Conservation (phyloP, 1,284 basidiomycete genomes). For the Microbotryum lychnidis-dioicae region DNA sequence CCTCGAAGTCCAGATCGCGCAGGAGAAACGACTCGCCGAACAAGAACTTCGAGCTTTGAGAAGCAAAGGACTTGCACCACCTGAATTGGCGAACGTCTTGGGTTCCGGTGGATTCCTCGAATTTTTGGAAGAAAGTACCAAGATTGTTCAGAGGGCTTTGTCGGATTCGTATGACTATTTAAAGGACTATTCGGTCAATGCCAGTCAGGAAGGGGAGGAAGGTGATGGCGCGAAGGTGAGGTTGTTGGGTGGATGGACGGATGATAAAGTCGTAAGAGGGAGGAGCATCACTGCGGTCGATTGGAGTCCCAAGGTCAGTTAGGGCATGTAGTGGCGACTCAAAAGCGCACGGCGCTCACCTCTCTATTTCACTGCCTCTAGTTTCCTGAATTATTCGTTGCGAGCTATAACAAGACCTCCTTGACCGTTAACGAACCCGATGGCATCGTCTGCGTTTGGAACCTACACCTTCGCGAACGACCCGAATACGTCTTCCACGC, state of each 20-base stretch:
- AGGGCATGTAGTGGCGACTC: not conserved
- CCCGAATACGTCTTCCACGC: conserved; percentile 98
- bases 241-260: conserved; percentile 60
- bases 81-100: conserved; percentile 71
- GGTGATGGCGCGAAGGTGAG: conserved; percentile 11
- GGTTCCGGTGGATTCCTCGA: conserved; percentile 79
- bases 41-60: conserved; percentile 68
- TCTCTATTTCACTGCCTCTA: too few relatives aligned
- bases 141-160: conserved; percentile 90
- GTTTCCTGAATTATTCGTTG: conserved; percentile 91
- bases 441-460: conserved; percentile 96
- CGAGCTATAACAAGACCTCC: conserved; percentile 93
- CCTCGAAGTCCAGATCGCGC: conserved; percentile 55
- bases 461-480: conserved; percentile 82
- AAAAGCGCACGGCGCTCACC: too few relatives aligned
- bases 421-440: conserved; percentile 86
- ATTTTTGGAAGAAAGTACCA: conserved; percentile 90
- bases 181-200: conserved; percentile 79
- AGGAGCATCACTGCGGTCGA: conserved; percentile 91
- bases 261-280: conserved; percentile 79
- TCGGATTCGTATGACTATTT: conserved; percentile 96
- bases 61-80: conserved; percentile 74
- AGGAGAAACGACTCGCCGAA: conserved; percentile 71
- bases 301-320: conserved; percentile 83
- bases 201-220: conserved; percentile 31